These are phyloP conservation scores for Cynara cardunculus DNA, from an alignment of 129 eudicot species.

Conservation along the genomic window DNA sequence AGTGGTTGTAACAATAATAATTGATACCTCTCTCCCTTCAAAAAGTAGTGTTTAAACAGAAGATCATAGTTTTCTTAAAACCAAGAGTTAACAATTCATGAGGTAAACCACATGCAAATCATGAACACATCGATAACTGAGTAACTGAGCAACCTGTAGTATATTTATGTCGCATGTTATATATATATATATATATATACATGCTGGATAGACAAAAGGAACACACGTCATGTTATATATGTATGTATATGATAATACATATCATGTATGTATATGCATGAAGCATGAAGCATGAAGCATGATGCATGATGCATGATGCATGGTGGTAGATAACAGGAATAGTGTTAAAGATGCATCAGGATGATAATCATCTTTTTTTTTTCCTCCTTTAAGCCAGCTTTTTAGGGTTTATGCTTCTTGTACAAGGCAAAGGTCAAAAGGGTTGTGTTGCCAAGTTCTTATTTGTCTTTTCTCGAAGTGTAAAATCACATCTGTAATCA, in stretches of 20 bases:
- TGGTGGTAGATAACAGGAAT: neutral
- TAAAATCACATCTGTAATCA: neutral
- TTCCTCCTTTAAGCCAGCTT: neutral
- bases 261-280: neutral
- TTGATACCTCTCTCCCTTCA: no score
- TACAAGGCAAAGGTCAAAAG: neutral
- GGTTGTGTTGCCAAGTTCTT: neutral
- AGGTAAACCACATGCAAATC: neutral
- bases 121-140: no score
- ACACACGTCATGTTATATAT: neutral
- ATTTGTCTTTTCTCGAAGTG: neutral
- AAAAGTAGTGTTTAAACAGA: neutral
- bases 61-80: neutral
- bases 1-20: no score
- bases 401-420: neutral
- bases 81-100: neutral
- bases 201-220: neutral
- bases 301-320: neutral
- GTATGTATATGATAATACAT: no score
- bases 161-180: neutral
- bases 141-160: no score
- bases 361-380: neutral
- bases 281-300: neutral
- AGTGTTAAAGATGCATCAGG: neutral
- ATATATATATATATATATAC: no score